These are phyloP conservation scores for Lepraria neglecta DNA, from an alignment of 495 filamentous ascomycete species.

Conservation along the genomic window DNA sequence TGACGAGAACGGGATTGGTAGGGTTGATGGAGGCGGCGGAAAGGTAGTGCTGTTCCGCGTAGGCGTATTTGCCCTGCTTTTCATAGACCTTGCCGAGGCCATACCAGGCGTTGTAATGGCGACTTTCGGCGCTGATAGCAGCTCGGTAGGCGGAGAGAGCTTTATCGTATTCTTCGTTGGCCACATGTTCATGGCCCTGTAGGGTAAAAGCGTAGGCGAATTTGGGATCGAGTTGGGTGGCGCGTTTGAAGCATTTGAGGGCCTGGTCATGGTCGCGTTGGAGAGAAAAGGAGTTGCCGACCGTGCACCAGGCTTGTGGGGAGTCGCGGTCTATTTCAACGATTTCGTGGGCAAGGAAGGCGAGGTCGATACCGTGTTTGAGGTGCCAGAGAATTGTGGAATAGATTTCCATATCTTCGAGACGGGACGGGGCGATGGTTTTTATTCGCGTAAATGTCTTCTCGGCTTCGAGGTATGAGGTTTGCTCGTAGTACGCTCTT, in stretches of 20 bases:
- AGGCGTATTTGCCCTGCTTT: conserved; percentile 86
- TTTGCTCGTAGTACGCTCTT: conserved; percentile 81
- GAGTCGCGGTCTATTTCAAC: conserved; percentile 79
- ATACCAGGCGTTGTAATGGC: conserved; percentile 97
- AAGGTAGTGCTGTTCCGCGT: conserved; percentile 84
- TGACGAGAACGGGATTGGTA: conserved; percentile 80
- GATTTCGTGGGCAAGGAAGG: conserved; percentile 84
- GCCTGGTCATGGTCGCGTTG: conserved; percentile 92
- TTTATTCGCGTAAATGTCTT: conserved; percentile 73
- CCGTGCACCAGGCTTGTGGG: conserved; percentile 89
- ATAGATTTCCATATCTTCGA: conserved; percentile 95
- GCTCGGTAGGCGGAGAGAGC: conserved; percentile 76
- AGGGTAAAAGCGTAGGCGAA: conserved; percentile 95
- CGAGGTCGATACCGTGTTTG: conserved; percentile 83
- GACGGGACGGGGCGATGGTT: conserved; percentile 64
- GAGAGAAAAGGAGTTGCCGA: conserved; percentile 95
- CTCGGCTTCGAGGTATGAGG: conserved; percentile 76
- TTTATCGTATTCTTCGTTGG: conserved; percentile 95
- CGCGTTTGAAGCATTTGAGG: conserved; percentile 88
- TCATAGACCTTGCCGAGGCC: conserved; percentile 89
- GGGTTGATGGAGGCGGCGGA: conserved; percentile 83
- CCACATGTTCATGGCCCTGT: conserved; percentile 93
- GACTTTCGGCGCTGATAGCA: conserved; percentile 73
- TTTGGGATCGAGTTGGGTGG: conserved; percentile 78
- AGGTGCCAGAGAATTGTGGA: conserved; percentile 96